These are phyloP conservation scores for Aquilaria agallochum DNA, from an alignment of 441 rosid genomes.

Conservation along the genomic window DNA sequence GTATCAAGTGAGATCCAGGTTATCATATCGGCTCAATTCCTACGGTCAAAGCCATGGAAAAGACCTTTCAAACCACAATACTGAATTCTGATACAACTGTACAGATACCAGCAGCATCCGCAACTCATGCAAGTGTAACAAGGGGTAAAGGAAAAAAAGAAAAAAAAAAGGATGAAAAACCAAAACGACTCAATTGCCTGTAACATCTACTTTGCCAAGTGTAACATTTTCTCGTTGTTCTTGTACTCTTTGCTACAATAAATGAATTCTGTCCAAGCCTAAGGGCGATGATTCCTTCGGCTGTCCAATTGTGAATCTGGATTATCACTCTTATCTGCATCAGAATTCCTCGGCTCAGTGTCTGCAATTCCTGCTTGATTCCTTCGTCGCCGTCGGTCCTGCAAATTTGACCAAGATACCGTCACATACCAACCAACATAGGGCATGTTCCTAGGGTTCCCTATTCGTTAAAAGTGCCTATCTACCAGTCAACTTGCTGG, in stretches of 20 bases:
- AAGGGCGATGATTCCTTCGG: conserved; percentile 16
- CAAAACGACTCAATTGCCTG: conserved; percentile 8
- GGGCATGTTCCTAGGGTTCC: no score
- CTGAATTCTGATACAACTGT: conserved; percentile 23
- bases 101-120: conserved; percentile 23
- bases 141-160: neutral
- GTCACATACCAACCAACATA: no score
- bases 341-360: conserved; percentile 43
- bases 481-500: no score
- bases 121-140: conserved; percentile 7
- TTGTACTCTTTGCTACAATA: conserved; percentile 13
- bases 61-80: neutral
- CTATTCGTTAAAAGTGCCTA: no score
- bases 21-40: no score
- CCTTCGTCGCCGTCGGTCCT: conserved; percentile 79
- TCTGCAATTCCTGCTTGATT: conserved; percentile 41
- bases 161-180: conserved; percentile 1
- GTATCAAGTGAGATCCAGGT: no score
- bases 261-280: conserved; percentile 13
- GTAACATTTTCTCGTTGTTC: conserved; percentile 8
- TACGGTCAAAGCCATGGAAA: no score
- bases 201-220: conserved; percentile 10
- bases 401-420: conserved; percentile 13
- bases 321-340: conserved; percentile 41
- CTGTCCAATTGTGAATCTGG: conserved; percentile 28